Conservation (phyloP, 2,329 filamentous ascomycete species). For the Botrytis fragariae region DNA sequence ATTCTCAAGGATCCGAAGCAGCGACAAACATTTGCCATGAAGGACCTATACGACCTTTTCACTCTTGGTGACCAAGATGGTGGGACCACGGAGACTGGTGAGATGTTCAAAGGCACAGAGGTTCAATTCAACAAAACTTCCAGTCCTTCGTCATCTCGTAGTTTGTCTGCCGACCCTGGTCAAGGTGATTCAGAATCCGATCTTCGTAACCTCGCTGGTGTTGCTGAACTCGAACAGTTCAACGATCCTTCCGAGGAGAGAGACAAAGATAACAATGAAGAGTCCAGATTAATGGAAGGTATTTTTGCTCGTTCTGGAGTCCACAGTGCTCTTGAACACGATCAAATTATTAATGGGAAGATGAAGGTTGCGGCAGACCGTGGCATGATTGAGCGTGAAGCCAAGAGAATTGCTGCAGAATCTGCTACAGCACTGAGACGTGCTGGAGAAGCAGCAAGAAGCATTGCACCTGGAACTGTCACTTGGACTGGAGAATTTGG, state of each 20-base stretch:
- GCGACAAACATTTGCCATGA: constrained; percentile 83
- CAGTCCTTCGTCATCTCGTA: constrained; percentile 30
- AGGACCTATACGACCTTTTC: constrained; percentile 90
- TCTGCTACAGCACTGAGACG: constrained; percentile 74
- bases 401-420: constrained; percentile 71
- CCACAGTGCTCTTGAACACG: constrained; percentile 90
- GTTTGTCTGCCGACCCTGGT: constrained; percentile 5
- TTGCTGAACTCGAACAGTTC: constrained; percentile 65
- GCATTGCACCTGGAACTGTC: constrained; percentile 76
- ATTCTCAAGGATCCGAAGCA: constrained; percentile 93
- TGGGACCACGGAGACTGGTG: constrained; percentile 76
- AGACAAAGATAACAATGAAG: constrained; percentile 46
- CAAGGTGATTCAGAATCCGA: constrained; percentile 42
- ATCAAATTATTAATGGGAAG: constrained; percentile 80
- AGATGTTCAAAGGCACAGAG: constrained; percentile 84
- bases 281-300: constrained; percentile 79
- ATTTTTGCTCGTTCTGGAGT: constrained; percentile 85
- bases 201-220: constrained; percentile 54
- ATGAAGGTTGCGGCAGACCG: constrained; percentile 71
- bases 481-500: constrained; percentile 93
- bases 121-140: constrained; percentile 56
- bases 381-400: constrained; percentile 76
- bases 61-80: constrained; percentile 67
- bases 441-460: constrained; percentile 68
- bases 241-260: constrained; percentile 47